A percentile compares a stretch with the other conserved stretches of the same genome.
phyloP scores from a whole-genome alignment of 495 filamentous ascomycete species.

The Podospora conica region DNA sequence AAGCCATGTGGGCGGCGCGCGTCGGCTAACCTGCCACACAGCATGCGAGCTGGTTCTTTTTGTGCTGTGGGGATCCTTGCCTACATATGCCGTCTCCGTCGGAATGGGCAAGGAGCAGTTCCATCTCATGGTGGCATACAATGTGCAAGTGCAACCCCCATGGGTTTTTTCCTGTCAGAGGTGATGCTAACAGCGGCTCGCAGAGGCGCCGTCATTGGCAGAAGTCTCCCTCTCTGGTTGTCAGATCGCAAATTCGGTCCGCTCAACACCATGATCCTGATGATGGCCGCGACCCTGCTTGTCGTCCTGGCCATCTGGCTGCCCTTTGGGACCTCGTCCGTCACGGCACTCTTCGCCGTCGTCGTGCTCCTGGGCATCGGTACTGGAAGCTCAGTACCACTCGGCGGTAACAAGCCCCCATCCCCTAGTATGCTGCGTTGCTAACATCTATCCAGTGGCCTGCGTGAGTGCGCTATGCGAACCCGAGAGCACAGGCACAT shows the following conservation, averaged over 20 bases:
- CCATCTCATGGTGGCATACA: slow-evolving; percentile 30
- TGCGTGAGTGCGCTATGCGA: slow-evolving; percentile 24
- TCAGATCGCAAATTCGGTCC: slow-evolving; percentile 22
- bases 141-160: slow-evolving; percentile 19
- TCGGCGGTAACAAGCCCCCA: slow-evolving; percentile 18
- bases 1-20: not conserved
- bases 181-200: not conserved
- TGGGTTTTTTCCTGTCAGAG: not conserved
- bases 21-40: slow-evolving; percentile 4
- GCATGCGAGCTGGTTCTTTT: slow-evolving; percentile 27
- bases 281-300: slow-evolving; percentile 24
- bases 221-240: slow-evolving; percentile 24
- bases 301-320: slow-evolving; percentile 21
- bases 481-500: slow-evolving; percentile 19
- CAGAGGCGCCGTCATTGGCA: slow-evolving; percentile 24
- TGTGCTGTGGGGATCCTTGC: slow-evolving; percentile 31
- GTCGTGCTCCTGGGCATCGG: slow-evolving; percentile 24
- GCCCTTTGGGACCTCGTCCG: slow-evolving; percentile 17
- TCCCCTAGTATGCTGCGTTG: not conserved
- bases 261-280: slow-evolving; percentile 23
- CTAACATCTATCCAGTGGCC: slow-evolving; percentile 15
- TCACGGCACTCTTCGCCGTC: slow-evolving; percentile 19
- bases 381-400: slow-evolving; percentile 26
- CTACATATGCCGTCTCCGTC: slow-evolving; percentile 22
- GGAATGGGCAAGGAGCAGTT: slow-evolving; percentile 22